Conservation (phyloP, 768 basidiomycete genomes). For the Tulasnella sp. region DNA sequence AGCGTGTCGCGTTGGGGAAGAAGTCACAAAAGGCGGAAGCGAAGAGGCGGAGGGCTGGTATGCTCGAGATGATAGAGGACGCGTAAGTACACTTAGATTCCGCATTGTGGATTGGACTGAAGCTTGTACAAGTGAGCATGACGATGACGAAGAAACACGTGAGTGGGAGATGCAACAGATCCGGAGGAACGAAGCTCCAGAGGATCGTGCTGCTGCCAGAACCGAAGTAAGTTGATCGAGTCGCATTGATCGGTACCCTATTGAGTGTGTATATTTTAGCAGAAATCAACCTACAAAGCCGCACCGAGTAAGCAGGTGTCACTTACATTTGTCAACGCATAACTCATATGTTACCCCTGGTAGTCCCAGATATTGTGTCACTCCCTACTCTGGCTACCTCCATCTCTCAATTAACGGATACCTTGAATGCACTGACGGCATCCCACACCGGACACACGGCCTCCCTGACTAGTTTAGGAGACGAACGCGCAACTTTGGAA, state of each 20-base stretch:
- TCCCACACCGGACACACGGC: conserved; percentile 56
- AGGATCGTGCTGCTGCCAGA: conserved; percentile 16
- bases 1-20: conserved; percentile 74
- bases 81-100: conserved; percentile 39
- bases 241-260: neutral
- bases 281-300: conserved; percentile 53
- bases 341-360: neutral
- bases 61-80: conserved; percentile 72
- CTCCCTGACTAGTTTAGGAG: conserved; percentile 42
- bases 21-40: conserved; percentile 65
- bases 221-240: neutral
- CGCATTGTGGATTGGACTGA: neutral
- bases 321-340: neutral
- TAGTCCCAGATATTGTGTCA: conserved; percentile 54
- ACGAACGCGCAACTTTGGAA: conserved; percentile 54
- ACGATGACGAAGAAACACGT: conserved; percentile 69
- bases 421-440: conserved; percentile 45
- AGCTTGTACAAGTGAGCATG: conserved; percentile 26
- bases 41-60: conserved; percentile 48
- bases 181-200: conserved; percentile 51
- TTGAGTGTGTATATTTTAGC: neutral
- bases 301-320: conserved; percentile 44
- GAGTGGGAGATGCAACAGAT: conserved; percentile 83
- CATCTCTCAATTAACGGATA: conserved; percentile 46
- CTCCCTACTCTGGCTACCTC: conserved; percentile 54